These are phyloP conservation scores for Mortierella antarctica DNA, from an alignment of 192 early-diverging fungal species.

Conservation along the genomic window DNA sequence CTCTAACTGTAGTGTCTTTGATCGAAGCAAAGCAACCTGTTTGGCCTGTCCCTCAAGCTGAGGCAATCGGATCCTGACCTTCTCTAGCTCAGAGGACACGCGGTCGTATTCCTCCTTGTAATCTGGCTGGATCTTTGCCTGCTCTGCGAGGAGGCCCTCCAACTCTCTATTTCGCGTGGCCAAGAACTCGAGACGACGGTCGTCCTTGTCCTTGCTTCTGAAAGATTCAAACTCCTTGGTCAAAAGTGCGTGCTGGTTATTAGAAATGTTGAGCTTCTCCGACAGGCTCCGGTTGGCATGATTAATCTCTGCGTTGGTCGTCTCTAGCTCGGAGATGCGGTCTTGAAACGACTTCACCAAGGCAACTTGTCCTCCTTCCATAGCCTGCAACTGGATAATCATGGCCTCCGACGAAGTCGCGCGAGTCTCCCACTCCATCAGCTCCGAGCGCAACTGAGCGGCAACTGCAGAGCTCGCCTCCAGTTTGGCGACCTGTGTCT, in stretches of 20 bases:
- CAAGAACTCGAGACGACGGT: conserved; percentile 43
- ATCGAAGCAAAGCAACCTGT: conserved; percentile 37
- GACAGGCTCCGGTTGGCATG: conserved; percentile 48
- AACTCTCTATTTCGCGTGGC: conserved; percentile 29
- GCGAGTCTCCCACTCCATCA: conserved; percentile 41
- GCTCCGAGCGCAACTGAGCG: conserved; percentile 25
- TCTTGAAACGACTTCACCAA: conserved; percentile 41
- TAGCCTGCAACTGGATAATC: conserved; percentile 34
- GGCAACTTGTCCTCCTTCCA: conserved; percentile 35
- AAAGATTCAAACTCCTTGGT: conserved; percentile 47
- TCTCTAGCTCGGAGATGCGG: conserved; percentile 48
- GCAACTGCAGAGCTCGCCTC: conserved; percentile 26
- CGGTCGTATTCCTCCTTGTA: conserved; percentile 46
- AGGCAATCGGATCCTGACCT: conserved; percentile 36
- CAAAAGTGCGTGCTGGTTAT: conserved; percentile 45
- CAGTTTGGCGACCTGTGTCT: conserved; percentile 24
- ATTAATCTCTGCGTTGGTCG: conserved; percentile 48
- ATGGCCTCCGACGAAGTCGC: conserved; percentile 30
- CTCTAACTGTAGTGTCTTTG: conserved; percentile 36
- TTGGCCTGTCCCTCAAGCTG: conserved; percentile 48
- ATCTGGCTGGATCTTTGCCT: conserved; percentile 35
- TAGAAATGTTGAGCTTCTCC: conserved; percentile 47
- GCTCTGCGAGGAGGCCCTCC: conserved; percentile 28
- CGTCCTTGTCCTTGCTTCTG: conserved; percentile 47
- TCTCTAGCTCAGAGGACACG: conserved; percentile 30